These are phyloP conservation scores for Tetrahymena elliotti DNA, from an alignment of 73 alveolate species.

Conservation along the genomic window DNA sequence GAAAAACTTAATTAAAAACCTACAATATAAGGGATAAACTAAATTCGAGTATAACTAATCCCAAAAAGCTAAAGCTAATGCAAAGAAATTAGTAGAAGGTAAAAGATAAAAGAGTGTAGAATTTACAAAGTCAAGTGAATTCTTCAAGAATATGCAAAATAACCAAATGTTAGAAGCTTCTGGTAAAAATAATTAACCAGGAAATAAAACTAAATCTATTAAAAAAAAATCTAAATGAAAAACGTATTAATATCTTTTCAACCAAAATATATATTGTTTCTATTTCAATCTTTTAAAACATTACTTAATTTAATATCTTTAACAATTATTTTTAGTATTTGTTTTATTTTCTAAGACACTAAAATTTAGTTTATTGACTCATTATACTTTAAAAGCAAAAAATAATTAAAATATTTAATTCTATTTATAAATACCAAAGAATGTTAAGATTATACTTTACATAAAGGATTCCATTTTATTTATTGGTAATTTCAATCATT, in stretches of 20 bases:
- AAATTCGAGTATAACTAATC: conserved; percentile 25
- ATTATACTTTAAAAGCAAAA: no score
- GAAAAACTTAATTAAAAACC: conserved; percentile 1
- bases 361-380: no score
- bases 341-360: no score
- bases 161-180: not conserved
- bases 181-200: not conserved
- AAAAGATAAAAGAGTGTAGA: conserved; percentile 27
- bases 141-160: conserved; percentile 28
- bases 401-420: no score
- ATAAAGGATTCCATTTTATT: no score
- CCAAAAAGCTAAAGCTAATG: conserved; percentile 10
- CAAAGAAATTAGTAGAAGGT: not conserved
- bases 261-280: not conserved
- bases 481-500: no score
- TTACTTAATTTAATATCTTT: no score
- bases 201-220: not conserved
- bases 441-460: no score
- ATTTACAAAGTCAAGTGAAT: conserved; percentile 27
- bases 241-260: not conserved
- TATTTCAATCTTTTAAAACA: not conserved
- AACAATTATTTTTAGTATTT: no score
- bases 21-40: conserved; percentile 33
- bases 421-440: no score
- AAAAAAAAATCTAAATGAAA: not conserved